Evolutionary conservation across 2,329 filamentous ascomycete genomes (phyloP).

Genomic region (Epichloe gansuensis): DNA sequence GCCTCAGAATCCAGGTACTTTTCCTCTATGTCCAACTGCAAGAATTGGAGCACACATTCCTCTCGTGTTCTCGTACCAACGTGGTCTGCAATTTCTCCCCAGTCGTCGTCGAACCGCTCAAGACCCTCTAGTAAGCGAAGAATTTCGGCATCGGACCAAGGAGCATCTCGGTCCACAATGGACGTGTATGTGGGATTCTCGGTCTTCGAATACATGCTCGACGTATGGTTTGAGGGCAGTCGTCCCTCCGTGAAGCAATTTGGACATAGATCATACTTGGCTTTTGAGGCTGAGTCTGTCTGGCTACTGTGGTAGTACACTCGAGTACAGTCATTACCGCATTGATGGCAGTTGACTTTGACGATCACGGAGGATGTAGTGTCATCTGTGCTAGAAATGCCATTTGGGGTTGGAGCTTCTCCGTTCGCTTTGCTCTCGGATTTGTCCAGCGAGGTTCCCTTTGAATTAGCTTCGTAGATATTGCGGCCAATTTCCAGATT

Average conservation of each 20-base stretch:
- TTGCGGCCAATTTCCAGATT: slow-evolving; percentile 92
- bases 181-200: slow-evolving; percentile 77
- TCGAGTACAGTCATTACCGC: slow-evolving; percentile 74
- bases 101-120: slow-evolving; percentile 90
- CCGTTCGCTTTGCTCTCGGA: slow-evolving; percentile 63
- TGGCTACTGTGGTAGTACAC: slow-evolving; percentile 49
- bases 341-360: slow-evolving; percentile 77
- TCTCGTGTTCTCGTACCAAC: slow-evolving; percentile 86
- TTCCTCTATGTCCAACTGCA: slow-evolving; percentile 94
- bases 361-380: slow-evolving; percentile 53
- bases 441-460: slow-evolving; percentile 59
- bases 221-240: slow-evolving; percentile 66
- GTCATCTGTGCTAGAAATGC: slow-evolving; percentile 45
- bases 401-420: slow-evolving; percentile 57
- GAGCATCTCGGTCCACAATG: slow-evolving; percentile 69
- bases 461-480: slow-evolving; percentile 86
- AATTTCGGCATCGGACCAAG: slow-evolving; percentile 85
- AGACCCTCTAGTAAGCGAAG: slow-evolving; percentile 83
- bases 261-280: slow-evolving; percentile 81
- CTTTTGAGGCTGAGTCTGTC: slow-evolving; percentile 46
- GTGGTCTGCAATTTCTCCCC: slow-evolving; percentile 84
- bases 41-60: slow-evolving; percentile 92
- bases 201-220: slow-evolving; percentile 74
- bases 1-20: slow-evolving; percentile 78
- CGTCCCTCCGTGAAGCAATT: slow-evolving; percentile 80